Evolutionary conservation across 768 basidiomycete species (phyloP).

Genomic region (Lentinula aciculospora): DNA sequence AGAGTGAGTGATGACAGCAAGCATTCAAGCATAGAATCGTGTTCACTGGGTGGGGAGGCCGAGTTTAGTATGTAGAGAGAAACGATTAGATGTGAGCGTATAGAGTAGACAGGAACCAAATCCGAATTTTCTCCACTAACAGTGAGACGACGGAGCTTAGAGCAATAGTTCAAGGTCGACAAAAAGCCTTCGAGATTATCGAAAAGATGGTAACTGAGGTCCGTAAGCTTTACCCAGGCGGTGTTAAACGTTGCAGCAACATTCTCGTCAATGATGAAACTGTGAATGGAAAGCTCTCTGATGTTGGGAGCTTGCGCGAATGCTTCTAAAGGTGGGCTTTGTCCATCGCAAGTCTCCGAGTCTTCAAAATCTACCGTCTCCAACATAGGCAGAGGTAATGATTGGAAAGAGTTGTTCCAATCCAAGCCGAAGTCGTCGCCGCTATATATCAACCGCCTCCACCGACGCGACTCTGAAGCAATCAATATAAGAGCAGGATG

Average conservation of each 20-base stretch:
- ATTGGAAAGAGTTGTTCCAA: neutral
- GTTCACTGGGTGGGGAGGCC: neutral
- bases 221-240: neutral
- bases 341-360: neutral
- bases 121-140: neutral
- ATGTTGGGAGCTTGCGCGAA: neutral
- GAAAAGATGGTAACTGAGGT: neutral
- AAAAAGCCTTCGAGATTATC: neutral
- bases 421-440: neutral
- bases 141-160: neutral
- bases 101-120: neutral
- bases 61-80: neutral
- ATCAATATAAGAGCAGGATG: neutral
- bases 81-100: neutral
- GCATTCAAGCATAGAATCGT: neutral
- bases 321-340: neutral
- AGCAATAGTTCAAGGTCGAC: neutral
- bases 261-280: neutral
- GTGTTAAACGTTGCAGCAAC: neutral
- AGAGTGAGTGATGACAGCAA: neutral
- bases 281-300: neutral
- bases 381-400: neutral
- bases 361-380: neutral
- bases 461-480: neutral
- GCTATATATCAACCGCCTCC: neutral